A percentile compares a stretch with the other conserved stretches of the same genome.
phyloP scores from a whole-genome alignment of 352 stramenopile genomes.

The Phytophthora lateralis region DNA sequence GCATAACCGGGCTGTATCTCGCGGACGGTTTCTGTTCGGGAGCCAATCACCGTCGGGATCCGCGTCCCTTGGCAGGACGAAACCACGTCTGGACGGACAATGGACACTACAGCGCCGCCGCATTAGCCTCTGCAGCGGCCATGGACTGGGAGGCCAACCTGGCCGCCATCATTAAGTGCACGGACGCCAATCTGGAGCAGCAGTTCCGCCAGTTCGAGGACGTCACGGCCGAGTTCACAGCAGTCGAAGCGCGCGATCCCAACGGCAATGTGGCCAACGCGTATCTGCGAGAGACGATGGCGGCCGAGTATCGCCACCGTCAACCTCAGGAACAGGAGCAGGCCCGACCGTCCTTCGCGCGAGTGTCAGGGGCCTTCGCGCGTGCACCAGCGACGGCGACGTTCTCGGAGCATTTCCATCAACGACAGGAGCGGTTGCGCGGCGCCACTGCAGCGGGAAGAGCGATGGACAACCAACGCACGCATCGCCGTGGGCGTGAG shows the following conservation, averaged over 20 bases:
- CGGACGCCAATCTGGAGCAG: conserved; percentile 74
- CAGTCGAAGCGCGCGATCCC: conserved; percentile 3
- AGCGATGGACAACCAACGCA: conserved; percentile 42
- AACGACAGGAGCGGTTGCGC: conserved; percentile 52
- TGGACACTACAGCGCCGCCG: not conserved
- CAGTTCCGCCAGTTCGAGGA: conserved; percentile 76
- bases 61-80: conserved; percentile 20
- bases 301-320: conserved; percentile 22
- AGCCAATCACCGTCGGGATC: conserved; percentile 22
- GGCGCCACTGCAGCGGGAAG: conserved; percentile 7
- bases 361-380: conserved; percentile 27
- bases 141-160: conserved; percentile 85
- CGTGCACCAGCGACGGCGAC: conserved; percentile 9
- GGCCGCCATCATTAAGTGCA: conserved; percentile 82
- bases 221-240: conserved; percentile 32
- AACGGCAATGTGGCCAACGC: conserved; percentile 36
- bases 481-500: conserved; percentile 21
- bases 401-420: conserved; percentile 62
- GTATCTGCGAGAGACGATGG: conserved; percentile 50
- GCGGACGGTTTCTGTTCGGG: not conserved
- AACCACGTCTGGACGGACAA: conserved; percentile 32
- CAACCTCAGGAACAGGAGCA: conserved; percentile 10
- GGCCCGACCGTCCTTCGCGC: conserved; percentile 23
- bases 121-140: not conserved
- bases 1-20: conserved; percentile 1